Evolutionary conservation across 108 stramenopile genomes (phyloP).

Genomic region (Nitzschia inconspicua): DNA sequence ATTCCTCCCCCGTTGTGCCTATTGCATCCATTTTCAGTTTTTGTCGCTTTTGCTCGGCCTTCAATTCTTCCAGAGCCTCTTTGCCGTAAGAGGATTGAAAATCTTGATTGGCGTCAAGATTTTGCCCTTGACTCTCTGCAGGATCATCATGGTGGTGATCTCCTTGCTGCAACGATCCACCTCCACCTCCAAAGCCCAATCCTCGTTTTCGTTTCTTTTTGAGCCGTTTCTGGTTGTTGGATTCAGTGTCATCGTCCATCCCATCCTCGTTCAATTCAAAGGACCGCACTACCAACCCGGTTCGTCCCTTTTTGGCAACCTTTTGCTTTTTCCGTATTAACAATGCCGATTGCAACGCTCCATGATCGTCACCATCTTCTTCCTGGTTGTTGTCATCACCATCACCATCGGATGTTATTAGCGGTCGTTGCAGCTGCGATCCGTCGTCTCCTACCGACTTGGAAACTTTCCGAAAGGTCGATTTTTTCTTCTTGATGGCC

Average conservation of each 20-base stretch:
- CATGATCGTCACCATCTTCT: not conserved
- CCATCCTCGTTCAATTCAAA: slow-evolving; percentile 34
- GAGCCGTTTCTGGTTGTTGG: slow-evolving; percentile 17
- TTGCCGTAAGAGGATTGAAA: slow-evolving; percentile 35
- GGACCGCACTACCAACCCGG: slow-evolving; percentile 23
- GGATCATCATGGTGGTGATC: slow-evolving; percentile 9
- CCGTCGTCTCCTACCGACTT: too few species aligned
- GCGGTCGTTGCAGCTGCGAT: too few species aligned
- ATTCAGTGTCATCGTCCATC: slow-evolving; percentile 7
- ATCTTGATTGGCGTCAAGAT: not conserved
- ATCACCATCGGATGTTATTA: slow-evolving; percentile 5
- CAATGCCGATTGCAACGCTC: not conserved
- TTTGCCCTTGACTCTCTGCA: not conserved
- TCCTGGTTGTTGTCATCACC: slow-evolving; percentile 8
- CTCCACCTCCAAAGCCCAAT: slow-evolving; percentile 25
- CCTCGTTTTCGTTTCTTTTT: slow-evolving; percentile 31
- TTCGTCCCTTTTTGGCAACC: not conserved
- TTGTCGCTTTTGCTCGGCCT: slow-evolving; percentile 41
- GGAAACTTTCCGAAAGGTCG: too few species aligned
- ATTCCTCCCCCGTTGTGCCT: too few species aligned
- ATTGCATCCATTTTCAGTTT: too few species aligned
- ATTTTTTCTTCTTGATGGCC: too few species aligned
- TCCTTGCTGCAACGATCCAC: slow-evolving; percentile 7
- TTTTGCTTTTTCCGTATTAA: slow-evolving; percentile 6
- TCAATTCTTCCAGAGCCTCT: slow-evolving; percentile 53